A percentile compares a stretch with the other conserved stretches of the same genome.
Evolutionary conservation across 352 stramenopile species (phyloP).

Genomic region (Phytophthora europaea): DNA sequence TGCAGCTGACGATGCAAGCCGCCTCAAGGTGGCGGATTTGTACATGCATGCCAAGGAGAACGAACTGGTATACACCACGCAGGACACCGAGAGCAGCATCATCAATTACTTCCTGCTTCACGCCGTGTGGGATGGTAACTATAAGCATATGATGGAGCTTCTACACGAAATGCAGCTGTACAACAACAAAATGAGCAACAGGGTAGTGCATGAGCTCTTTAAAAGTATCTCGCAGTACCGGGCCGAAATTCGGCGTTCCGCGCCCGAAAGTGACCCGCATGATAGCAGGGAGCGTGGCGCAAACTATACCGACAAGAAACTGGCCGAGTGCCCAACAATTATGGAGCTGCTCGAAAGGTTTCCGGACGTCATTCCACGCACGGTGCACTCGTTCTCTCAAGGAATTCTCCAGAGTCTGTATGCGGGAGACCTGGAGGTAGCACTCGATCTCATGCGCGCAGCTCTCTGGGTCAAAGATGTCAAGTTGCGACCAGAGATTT

Average conservation of each 20-base stretch:
- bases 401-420: conserved; percentile 61
- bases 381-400: conserved; percentile 57
- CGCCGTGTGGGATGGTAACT: conserved; percentile 75
- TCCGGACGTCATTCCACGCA: conserved; percentile 60
- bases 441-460: conserved; percentile 57
- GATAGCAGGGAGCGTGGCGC: background rate
- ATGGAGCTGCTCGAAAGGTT: conserved; percentile 67
- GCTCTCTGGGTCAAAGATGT: conserved; percentile 52
- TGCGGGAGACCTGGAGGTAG: conserved; percentile 55
- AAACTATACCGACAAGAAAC: conserved; percentile 33
- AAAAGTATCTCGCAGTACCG: conserved; percentile 67
- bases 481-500: conserved; percentile 64
- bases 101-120: conserved; percentile 73
- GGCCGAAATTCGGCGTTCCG: conserved; percentile 17
- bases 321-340: conserved; percentile 62
- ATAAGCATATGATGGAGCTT: conserved; percentile 80
- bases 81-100: conserved; percentile 60
- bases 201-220: conserved; percentile 58
- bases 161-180: conserved; percentile 81
- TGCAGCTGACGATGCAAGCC: conserved; percentile 50
- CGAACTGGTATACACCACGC: conserved; percentile 62
- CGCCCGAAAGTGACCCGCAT: background rate
- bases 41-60: conserved; percentile 68
- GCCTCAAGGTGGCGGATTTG: conserved; percentile 63
- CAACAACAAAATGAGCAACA: conserved; percentile 60